Base-by-base conservation (phyloP, 2,329 filamentous ascomycete genomes). In the Hymenoscyphus fraxineus region DNA sequence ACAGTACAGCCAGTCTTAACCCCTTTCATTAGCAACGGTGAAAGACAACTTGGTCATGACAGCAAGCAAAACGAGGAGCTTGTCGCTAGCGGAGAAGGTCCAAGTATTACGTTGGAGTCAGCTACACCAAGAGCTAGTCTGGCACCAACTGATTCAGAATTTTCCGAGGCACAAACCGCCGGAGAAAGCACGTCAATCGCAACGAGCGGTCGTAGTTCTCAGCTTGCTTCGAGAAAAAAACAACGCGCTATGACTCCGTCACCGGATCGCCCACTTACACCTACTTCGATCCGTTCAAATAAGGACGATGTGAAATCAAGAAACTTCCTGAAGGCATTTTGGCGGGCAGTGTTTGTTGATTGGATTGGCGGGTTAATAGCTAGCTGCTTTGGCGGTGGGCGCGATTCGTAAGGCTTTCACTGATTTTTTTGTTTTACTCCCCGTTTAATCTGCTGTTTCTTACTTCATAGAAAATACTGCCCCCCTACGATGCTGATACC, bases 291-390 rank as follows among this genome's bases (percentile, higher is more conserved):
- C 44, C 69, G 69, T 58, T 72, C 73, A 13, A 58, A 65, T 22
- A 68, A 71, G 51, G 70, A 71, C 40, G 70, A 71, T 41, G 64
- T 62, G n/a, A 69, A 71, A 60, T 67, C 67, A 4, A 66, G 64
- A 57, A 73, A 70, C 59, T 68, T 73, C 55, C 51, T 77, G 55
- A 72, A 71, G 60, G 70, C 68, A 32, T 74, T 77, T 67, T 76
- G 72, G 68, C 70, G 71, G 61, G 65, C 75, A 19, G 67, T 77
- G 19, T 75, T 76, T 58, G 71, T 77, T 31, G 73, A 75, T 39
- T 77, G 75, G 75, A 74, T 77, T 58, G 75, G 76, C 54, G 74
- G 73, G 56, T 61, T 77, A 10, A 64, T 75, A 22, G 64, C 63
- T 54, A 68, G 67, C 60, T 60, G 74, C 27, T 73, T 72, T 62